Percentiles rank a stretch among this genome's conserved stretches.
Conservation (phyloP, 352 stramenopile species). For the Phytophthora melonis region DNA sequence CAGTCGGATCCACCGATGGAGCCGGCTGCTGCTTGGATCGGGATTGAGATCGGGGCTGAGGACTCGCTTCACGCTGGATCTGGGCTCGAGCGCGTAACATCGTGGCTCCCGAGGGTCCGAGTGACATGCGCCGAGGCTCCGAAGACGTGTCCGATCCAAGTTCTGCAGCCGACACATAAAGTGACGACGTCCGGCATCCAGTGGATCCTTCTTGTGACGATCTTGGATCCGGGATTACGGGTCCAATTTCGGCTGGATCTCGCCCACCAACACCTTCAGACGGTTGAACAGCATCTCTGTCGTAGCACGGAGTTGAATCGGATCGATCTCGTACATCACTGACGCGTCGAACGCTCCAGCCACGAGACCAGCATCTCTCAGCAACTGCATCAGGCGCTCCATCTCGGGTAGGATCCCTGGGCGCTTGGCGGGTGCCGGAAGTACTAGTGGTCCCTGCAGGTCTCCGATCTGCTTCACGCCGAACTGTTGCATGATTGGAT, state of each 20-base stretch:
- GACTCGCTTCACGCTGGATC: too few species aligned
- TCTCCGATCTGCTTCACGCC: background rate
- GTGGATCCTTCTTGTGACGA: background rate
- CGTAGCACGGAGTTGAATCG: too few species aligned
- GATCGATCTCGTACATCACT: background rate
- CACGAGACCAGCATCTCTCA: background rate
- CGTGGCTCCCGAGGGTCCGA: background rate
- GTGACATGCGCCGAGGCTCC: background rate
- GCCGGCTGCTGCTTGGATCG: too few species aligned
- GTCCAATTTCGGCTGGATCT: too few species aligned
- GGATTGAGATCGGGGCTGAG: too few species aligned
- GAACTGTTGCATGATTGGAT: background rate
- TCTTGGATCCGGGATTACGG: background rate
- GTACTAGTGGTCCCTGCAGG: background rate
- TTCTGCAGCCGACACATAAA: background rate
- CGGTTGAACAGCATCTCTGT: background rate
- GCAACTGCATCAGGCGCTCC: background rate
- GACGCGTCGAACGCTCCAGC: slow-evolving; percentile 1
- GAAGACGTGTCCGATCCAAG: background rate
- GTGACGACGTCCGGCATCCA: background rate
- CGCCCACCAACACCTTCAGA: background rate
- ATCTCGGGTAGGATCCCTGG: too few species aligned
- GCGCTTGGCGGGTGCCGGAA: background rate
- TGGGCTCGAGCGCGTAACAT: too few species aligned
- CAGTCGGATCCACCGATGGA: background rate